These are phyloP conservation scores for Blastobotrys aristatus DNA, from an alignment of 1,139 yeast genomes.

Conservation along the genomic window DNA sequence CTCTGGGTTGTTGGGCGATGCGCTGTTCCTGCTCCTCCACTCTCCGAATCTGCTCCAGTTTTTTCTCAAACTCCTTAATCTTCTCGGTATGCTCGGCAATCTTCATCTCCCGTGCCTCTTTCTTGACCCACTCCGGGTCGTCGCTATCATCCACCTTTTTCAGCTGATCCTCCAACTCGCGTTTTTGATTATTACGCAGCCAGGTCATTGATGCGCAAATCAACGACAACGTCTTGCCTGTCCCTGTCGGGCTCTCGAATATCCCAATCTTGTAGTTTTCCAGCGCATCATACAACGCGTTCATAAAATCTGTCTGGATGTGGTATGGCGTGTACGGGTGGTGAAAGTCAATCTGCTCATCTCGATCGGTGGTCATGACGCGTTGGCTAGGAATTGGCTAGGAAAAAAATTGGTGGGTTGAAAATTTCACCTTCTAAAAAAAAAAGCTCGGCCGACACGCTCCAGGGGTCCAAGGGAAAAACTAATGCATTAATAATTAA, in stretches of 20 bases:
- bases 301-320: constrained; percentile 77
- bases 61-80: constrained; percentile 38
- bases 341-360: constrained; percentile 40
- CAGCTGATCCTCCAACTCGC: constrained; percentile 20
- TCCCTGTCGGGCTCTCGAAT: constrained; percentile 93
- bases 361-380: neutral
- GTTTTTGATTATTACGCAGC: constrained; percentile 59
- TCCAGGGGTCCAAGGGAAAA: too few relatives aligned
- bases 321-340: constrained; percentile 83
- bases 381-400: neutral
- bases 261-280: constrained; percentile 64
- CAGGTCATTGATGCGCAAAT: constrained; percentile 86
- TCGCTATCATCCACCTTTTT: constrained; percentile 38
- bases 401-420: neutral
- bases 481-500: too few relatives aligned
- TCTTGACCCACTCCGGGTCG: constrained; percentile 41
- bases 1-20: constrained; percentile 1
- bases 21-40: constrained; percentile 22
- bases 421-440: neutral
- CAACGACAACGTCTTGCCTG: constrained; percentile 84
- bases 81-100: constrained; percentile 33
- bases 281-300: constrained; percentile 60
- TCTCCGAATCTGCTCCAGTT: constrained; percentile 32
- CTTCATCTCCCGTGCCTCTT: constrained; percentile 30
- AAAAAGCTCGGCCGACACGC: too few relatives aligned